A percentile compares a stretch with the other conserved stretches of the same genome.
Evolutionary conservation across 2,329 filamentous ascomycete species (phyloP).

Genomic region (Monosporascus sp.): DNA sequence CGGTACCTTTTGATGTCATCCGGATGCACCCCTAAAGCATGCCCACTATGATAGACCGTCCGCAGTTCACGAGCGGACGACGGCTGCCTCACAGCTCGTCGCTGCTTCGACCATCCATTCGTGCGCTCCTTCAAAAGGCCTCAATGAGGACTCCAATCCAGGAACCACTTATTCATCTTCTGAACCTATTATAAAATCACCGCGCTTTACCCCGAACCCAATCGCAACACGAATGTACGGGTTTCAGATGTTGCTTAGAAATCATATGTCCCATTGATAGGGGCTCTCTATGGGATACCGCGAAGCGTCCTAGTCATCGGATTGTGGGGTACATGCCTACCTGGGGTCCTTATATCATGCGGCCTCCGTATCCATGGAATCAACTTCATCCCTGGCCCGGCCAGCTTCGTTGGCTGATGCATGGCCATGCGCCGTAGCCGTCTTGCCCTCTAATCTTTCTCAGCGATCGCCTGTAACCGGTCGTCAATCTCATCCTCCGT

Average conservation of each 20-base stretch:
- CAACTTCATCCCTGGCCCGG: constrained; percentile 6
- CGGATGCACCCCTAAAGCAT: background rate
- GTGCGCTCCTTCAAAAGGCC: background rate
- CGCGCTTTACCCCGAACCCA: background rate
- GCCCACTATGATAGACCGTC: background rate
- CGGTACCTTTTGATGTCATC: background rate
- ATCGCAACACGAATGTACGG: too few relatives aligned
- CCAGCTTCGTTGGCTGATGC: constrained; percentile 10
- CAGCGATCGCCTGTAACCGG: constrained; percentile 92
- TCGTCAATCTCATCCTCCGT: constrained; percentile 99
- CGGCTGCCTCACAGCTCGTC: background rate
- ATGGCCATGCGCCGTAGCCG: constrained; percentile 20
- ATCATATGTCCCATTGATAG: background rate
- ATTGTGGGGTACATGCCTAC: background rate
- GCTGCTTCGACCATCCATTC: background rate
- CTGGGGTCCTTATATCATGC: background rate
- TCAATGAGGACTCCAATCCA: background rate
- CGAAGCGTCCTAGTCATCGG: background rate
- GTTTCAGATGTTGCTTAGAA: background rate
- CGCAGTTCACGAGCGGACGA: background rate
- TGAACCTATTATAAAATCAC: background rate
- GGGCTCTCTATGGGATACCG: background rate
- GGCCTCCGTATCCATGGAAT: background rate
- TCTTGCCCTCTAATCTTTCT: constrained; percentile 74
- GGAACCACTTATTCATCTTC: background rate